phyloP scores from a whole-genome alignment of 2,329 filamentous ascomycete genomes.

The Pseudogymnoascus sp. region DNA sequence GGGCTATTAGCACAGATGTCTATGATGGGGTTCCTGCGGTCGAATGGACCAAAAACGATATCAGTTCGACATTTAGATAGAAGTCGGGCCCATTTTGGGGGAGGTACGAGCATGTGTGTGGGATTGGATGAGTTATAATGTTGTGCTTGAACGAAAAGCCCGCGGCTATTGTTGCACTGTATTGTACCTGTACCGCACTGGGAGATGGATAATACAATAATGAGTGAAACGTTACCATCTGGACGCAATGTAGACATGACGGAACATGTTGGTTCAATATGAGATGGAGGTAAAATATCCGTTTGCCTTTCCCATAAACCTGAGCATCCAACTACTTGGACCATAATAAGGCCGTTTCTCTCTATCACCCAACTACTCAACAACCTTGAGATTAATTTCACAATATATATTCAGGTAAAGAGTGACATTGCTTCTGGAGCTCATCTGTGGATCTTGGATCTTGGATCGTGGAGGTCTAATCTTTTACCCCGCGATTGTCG shows the following conservation, averaged over 20 bases:
- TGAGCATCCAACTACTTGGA: neutral
- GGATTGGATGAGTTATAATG: constrained; percentile 1
- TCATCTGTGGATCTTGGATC: neutral
- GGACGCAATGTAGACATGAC: neutral
- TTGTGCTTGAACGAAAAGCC: constrained; percentile 5
- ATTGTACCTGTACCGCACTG: neutral
- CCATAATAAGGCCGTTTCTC: neutral
- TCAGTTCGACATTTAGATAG: constrained; percentile 48
- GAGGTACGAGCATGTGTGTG: neutral
- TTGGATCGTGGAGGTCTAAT: neutral
- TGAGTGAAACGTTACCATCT: neutral
- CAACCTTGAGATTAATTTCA: neutral
- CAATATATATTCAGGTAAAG: neutral
- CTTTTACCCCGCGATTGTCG: neutral
- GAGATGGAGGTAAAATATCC: neutral
- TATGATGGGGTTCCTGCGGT: constrained; percentile 59
- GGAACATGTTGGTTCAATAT: neutral
- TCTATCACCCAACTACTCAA: neutral
- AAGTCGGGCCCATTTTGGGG: neutral
- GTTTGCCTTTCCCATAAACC: too few species aligned
- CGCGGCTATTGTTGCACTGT: neutral
- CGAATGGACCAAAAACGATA: constrained; percentile 59
- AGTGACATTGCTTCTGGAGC: neutral
- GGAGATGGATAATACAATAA: neutral
- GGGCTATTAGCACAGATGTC: constrained; percentile 52